Evolutionary conservation across 352 stramenopile genomes (phyloP).

Genomic region (Phytophthora hybrid): DNA sequence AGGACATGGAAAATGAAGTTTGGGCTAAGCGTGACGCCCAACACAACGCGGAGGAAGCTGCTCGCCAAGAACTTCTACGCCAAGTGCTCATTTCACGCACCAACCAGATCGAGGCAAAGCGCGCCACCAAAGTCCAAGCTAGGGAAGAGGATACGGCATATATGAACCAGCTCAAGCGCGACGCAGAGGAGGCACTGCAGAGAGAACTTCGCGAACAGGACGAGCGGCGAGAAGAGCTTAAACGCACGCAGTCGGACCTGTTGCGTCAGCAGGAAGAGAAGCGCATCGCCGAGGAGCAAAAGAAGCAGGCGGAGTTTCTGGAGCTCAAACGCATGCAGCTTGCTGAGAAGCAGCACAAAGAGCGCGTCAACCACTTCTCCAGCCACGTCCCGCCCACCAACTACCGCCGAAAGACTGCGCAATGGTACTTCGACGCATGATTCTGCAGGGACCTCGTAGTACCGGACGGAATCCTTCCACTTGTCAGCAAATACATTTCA

Average conservation of each 20-base stretch:
- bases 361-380: conserved; percentile 69
- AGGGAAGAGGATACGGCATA: conserved; percentile 63
- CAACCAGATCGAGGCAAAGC: conserved; percentile 66
- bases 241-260: conserved; percentile 73
- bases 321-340: conserved; percentile 84
- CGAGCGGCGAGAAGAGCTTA: conserved; percentile 65
- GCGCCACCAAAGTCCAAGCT: conserved; percentile 38
- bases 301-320: conserved; percentile 73
- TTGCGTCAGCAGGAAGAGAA: conserved; percentile 66
- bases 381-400: conserved; percentile 56
- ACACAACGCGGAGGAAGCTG: conserved; percentile 73
- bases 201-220: conserved; percentile 85
- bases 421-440: conserved; percentile 88
- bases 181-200: conserved; percentile 79
- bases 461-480: conserved; percentile 14
- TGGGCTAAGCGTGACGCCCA: conserved; percentile 82
- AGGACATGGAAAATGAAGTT: conserved; percentile 84
- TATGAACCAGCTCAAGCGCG: conserved; percentile 71
- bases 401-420: conserved; percentile 73
- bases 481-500: conserved; percentile 40
- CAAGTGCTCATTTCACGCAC: conserved; percentile 71
- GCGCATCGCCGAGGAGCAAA: conserved; percentile 58
- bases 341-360: conserved; percentile 79
- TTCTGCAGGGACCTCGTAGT: conserved; percentile 7
- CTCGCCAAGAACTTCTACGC: conserved; percentile 72